Conservation (phyloP, 2,329 filamentous ascomycete species). For the Calonectria pseudoreteaudii region DNA sequence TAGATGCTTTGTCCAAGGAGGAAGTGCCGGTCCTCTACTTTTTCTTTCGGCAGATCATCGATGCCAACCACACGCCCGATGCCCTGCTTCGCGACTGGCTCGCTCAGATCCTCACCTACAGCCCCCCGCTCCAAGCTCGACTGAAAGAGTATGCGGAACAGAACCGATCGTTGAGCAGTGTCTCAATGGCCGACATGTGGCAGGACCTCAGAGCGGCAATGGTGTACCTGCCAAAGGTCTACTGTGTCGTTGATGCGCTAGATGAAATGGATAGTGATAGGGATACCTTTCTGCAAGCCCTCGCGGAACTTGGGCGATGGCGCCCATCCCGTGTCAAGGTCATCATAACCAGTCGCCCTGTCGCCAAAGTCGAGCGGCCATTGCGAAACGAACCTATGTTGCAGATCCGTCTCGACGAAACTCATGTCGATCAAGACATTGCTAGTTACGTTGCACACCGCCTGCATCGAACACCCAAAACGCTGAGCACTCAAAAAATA, state of each 20-base stretch:
- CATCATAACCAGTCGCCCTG: slow-evolving; percentile 57
- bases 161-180: background rate
- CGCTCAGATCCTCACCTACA: slow-evolving; percentile 45
- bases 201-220: slow-evolving; percentile 38
- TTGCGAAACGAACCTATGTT: slow-evolving; percentile 43
- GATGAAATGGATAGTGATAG: slow-evolving; percentile 59
- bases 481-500: slow-evolving; percentile 25
- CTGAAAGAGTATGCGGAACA: slow-evolving; percentile 29
- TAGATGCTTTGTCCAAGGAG: slow-evolving; percentile 28
- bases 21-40: slow-evolving; percentile 46
- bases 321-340: slow-evolving; percentile 52
- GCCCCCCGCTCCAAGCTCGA: slow-evolving; percentile 42
- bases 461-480: slow-evolving; percentile 26
- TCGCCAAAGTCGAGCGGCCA: slow-evolving; percentile 43
- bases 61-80: slow-evolving; percentile 45
- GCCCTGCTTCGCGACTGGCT: slow-evolving; percentile 49
- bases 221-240: slow-evolving; percentile 42
- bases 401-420: slow-evolving; percentile 51
- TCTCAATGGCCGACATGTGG: slow-evolving; percentile 45
- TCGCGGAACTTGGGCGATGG: slow-evolving; percentile 48
- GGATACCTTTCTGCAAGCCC: slow-evolving; percentile 44
- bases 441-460: slow-evolving; percentile 47
- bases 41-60: slow-evolving; percentile 53
- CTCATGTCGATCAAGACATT: slow-evolving; percentile 54
- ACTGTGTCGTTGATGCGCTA: slow-evolving; percentile 56